Conservation (phyloP, 2,329 filamentous ascomycete species). For the Hypoxylon rubiginosum region DNA sequence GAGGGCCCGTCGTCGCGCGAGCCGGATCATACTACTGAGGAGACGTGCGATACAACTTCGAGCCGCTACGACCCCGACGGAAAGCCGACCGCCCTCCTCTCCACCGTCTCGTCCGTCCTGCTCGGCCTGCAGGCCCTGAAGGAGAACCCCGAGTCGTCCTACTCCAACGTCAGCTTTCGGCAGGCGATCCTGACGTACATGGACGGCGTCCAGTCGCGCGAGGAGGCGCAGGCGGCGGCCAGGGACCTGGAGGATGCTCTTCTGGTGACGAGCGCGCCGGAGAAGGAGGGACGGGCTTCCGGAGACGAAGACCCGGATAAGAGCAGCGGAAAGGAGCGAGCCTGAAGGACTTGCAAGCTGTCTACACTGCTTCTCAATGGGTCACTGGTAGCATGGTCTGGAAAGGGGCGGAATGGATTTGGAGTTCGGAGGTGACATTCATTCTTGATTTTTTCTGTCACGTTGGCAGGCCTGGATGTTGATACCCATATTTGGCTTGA, state of each 20-base stretch:
- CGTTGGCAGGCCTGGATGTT: not conserved
- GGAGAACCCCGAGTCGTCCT: not conserved
- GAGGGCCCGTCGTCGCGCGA: not conserved
- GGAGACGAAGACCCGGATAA: no score
- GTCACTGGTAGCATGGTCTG: not conserved
- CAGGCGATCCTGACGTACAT: slow-evolving; percentile 10
- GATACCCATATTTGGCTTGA: not conserved
- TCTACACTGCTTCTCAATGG: not conserved
- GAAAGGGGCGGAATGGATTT: not conserved
- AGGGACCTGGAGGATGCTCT: not conserved
- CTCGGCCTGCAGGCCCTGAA: not conserved
- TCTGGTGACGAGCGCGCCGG: not conserved
- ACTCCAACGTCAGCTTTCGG: not conserved
- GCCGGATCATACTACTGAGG: not conserved
- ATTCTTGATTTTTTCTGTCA: not conserved
- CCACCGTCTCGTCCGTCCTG: not conserved
- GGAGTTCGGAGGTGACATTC: not conserved
- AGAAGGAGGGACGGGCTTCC: not conserved
- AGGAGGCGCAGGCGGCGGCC: not conserved
- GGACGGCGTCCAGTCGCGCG: not conserved
- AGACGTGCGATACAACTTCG: not conserved
- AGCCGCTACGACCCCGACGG: not conserved
- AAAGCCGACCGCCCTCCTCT: not conserved
- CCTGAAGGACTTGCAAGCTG: not conserved
- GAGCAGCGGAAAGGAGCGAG: not conserved